Evolutionary conservation across 257 asterid species (phyloP).

Genomic region (Rehmannia glutinosa): DNA sequence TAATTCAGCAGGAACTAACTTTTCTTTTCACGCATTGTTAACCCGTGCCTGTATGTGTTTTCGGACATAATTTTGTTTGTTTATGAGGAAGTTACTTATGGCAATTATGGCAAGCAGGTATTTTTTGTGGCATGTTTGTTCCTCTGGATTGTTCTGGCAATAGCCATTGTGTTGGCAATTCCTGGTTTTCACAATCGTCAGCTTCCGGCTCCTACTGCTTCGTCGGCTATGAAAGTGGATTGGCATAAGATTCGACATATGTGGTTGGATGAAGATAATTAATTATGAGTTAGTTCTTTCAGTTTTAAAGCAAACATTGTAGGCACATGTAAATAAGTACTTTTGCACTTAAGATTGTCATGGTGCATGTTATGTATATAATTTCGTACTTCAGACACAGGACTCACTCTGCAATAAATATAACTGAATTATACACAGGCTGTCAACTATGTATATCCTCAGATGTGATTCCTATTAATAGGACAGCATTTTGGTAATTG

Average conservation of each 20-base stretch:
- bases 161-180: background rate
- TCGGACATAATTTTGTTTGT: no score
- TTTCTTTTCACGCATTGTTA: no score
- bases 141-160: slow-evolving; percentile 17
- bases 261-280: slow-evolving; percentile 34
- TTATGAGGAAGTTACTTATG: background rate
- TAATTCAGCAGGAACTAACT: no score
- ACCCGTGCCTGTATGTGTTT: no score
- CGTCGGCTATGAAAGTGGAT: slow-evolving; percentile 12
- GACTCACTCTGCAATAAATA: no score
- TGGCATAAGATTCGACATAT: slow-evolving; percentile 55
- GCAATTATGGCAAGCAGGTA: slow-evolving; percentile 9
- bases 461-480: no score
- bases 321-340: background rate
- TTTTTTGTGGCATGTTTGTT: background rate
- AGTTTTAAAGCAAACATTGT: background rate
- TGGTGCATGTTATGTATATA: no score
- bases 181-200: background rate
- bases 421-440: no score
- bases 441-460: no score
- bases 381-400: no score
- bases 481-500: no score
- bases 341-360: no score
- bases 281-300: background rate
- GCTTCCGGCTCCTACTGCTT: background rate